Evolutionary conservation across 1,139 yeast genomes (phyloP), one percentile per base, ranked within the genome.

Genomic region (Kodamaea arcana): DNA sequence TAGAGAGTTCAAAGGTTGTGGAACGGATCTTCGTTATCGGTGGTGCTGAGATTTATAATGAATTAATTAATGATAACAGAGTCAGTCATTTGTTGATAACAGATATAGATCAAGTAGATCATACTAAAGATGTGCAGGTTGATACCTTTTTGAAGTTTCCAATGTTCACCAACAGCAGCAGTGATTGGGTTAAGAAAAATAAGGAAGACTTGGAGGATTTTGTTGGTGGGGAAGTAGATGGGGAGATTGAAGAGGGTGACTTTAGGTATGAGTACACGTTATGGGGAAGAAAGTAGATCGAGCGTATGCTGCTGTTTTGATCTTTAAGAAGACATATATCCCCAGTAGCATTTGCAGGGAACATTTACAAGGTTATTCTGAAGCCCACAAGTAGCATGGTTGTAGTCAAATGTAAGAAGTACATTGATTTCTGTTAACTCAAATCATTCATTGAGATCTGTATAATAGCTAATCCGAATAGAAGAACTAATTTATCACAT

Each of bases 11-110:
- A 33, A 37, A 50, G 6, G 36, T 43, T 2, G 47, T 80, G 14
- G 83, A 78, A 36, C 72, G 76, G 36, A 69, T 90, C 1, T 92
- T 80, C 52, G 71, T 94, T 24, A 92, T 92, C 44, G 99, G 99
- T 3, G 99, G 99, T 1, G 92, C 94, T 1, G 92, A 90, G 55
- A 67, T 92, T 6, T 92, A 92, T 61, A 72, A 75, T 35, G 68
- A 76, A 29, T 69, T 78, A 18, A 55, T 80, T 21, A 47, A 62
- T 0, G 69, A 65, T 33, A 60, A 61, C 0, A 37, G 63, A 4
- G 75, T 83, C 1, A 72, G 75, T 33, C 71, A 78, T 27, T 60
- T 92, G 33, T 65, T 88, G 22, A 58, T 92, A n/a, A 92, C 98
- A 0, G 88, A 86, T 51, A 73, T 90, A 22, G 51, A 53, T 18